Base-by-base conservation (phyloP, 2,329 filamentous ascomycete species). In the Sporothrix brasiliensis region DNA sequence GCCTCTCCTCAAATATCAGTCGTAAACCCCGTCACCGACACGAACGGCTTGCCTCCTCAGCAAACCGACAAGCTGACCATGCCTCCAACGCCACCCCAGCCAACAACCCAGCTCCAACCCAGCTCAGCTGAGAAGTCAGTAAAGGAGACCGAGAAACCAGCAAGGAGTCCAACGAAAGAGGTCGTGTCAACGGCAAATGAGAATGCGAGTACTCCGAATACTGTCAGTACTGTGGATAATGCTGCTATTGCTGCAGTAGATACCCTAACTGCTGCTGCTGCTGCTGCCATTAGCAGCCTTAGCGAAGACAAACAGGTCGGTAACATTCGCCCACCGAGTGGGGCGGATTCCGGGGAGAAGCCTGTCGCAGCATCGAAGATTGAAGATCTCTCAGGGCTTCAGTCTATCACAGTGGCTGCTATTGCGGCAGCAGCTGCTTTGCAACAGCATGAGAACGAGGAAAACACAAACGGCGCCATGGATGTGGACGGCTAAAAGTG, bases 401-500 rank as follows among this genome's bases (percentile, higher is more conserved):
- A 65, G 19, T 70, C 70, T 14, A 70, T 70, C 21, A 71, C 71
- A 4, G 69, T 71, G 9, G 63, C 72, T 16, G 69, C 71, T 11
- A 41, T 70, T 30, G 56, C 69, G 2, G 54, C 67, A 14, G 49
- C 61, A 14, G 70, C 52, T 19, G 54, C 44, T 16, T 30, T 49
- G 16, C 60, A 53, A n/a, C n/a, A 56, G 41, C 63, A 60, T 39
- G 30, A 69, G 41, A 19, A 30, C n/a, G 39, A 44, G 13, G 58
- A 65, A 21, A 16, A 9, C 24, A 49, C 66, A 2, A 49, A 52
- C 53, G 53, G 21, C 3, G 65, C 70, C 47, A 73, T 73, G 72
- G 69, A 72, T 21, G 56, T 73, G 1, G 72, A 73, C 34, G 52
- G 61, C 5, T 73, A 47, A 70, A 71, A 58, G 24, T 49, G 44